A percentile compares a stretch with the other conserved stretches of the same genome.
Evolutionary conservation across 2,329 filamentous ascomycete species (phyloP).

Genomic region (Hymenoscyphus albidus): DNA sequence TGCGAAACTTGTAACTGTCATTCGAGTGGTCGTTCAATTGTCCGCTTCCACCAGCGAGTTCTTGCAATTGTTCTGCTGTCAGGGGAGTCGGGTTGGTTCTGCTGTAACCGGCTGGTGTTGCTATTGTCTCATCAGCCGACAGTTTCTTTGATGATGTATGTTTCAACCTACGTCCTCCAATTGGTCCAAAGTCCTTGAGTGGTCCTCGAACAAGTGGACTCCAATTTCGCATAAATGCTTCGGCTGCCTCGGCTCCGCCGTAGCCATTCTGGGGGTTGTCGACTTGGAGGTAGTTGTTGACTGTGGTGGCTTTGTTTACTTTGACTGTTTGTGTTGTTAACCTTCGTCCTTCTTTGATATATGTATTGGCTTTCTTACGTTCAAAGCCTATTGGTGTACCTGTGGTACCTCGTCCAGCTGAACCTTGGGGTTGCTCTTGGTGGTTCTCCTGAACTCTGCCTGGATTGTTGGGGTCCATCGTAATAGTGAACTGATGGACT

Average conservation of each 20-base stretch:
- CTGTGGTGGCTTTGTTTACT: background rate
- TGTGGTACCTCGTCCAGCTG: background rate
- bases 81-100: background rate
- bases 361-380: background rate
- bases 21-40: too few species aligned
- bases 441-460: background rate
- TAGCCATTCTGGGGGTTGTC: too few species aligned
- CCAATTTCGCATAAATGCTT: too few species aligned
- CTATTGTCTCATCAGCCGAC: background rate
- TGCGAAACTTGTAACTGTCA: too few species aligned
- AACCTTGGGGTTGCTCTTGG: background rate
- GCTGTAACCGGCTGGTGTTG: background rate
- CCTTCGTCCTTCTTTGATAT: background rate
- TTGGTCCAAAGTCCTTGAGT: background rate
- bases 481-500: background rate
- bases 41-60: too few species aligned
- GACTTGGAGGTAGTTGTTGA: too few species aligned
- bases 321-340: background rate
- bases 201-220: background rate
- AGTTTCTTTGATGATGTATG: background rate
- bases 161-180: background rate
- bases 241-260: too few species aligned
- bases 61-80: too few species aligned
- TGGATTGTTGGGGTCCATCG: background rate
- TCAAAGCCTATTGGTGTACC: background rate